Evolutionary conservation across 768 basidiomycete species (phyloP), one percentile per base, ranked within the genome.

Genomic region (Tephrocybe sp.): DNA sequence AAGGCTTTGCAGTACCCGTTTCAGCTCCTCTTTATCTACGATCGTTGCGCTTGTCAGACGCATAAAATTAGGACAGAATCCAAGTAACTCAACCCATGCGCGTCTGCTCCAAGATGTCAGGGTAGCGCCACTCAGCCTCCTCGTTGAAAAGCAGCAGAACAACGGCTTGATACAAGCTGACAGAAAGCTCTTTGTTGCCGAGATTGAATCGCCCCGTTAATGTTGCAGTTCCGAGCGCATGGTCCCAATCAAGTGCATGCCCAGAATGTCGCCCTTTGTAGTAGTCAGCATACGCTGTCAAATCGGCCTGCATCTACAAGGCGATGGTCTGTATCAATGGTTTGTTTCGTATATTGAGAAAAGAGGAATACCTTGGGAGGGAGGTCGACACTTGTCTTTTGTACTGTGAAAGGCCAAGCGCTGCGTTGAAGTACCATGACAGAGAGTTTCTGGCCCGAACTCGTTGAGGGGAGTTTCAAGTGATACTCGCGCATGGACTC

Each of bases 131-230:
- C 55, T 82, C 82, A 13, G 60, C 58, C 40, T 74, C 71, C 1
- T 86, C 78, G 59, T 97, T 93, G 77, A 98, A 98, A 11, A 92
- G 75, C 16, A 98, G 69, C 0, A 98, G 69, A 2, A 97, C 80
- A n/a, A 89, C 66, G 0, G 87, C 87, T 64, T 99, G 97, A 64
- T 90, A 94, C 66, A 98, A 72, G 62, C 89, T 92, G 57, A 98
- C 86, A 11, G 86, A 84, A 34, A 99, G 76, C 64, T 98, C 95
- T 66, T 98, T 98, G 55, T 72, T 66, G 1, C 80, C 87, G 6
- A 68, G 66, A 2, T 70, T 69, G 69, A 98, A 98, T 37, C 74
- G 65, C 4, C 83, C 89, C 48, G 69, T 83, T 49, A 99, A 64
- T 7, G 83, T 87, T 30, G 84, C 90, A 1, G 89, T 92, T 6